These are phyloP conservation scores for Metschnikowia lochheadii DNA, from an alignment of 805 yeast genomes.

Conservation along the genomic window DNA sequence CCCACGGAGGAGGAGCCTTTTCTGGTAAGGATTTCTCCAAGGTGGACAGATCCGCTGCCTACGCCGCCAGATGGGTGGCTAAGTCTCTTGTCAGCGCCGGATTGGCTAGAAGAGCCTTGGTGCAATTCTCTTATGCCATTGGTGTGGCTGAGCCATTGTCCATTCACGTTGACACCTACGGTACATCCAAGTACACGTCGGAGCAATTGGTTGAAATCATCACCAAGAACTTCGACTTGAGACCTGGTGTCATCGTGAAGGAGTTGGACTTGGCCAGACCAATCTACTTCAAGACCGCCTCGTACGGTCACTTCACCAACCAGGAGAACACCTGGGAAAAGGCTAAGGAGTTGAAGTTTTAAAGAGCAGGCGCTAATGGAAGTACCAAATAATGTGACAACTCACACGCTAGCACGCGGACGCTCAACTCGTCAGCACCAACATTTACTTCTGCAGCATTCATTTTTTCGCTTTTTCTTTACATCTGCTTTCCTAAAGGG, in stretches of 20 bases:
- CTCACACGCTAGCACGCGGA: constrained; percentile 29
- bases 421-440: constrained; percentile 47
- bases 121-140: constrained; percentile 98
- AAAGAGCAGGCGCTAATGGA: constrained; percentile 20
- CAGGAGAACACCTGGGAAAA: constrained; percentile 98
- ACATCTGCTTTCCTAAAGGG: constrained; percentile 28
- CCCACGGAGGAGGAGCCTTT: constrained; percentile 99
- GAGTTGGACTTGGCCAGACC: constrained; percentile 98
- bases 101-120: constrained; percentile 94
- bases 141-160: constrained; percentile 99
- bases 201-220: constrained; percentile 89
- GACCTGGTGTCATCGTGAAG: constrained; percentile 98
- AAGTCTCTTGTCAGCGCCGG: constrained; percentile 95
- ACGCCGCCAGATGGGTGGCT: constrained; percentile 99
- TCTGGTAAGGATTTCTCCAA: constrained; percentile 99
- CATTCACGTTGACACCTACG: constrained; percentile 95
- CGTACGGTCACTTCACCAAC: constrained; percentile 99
- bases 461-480: constrained; percentile 18
- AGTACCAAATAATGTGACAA: constrained; percentile 36
- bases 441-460: constrained; percentile 15
- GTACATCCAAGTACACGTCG: constrained; percentile 88
- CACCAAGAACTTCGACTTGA: constrained; percentile 92
- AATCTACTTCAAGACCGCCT: constrained; percentile 97
- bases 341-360: constrained; percentile 74
- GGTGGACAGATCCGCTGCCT: constrained; percentile 99